These are phyloP conservation scores for Wickerhamomyces hampshirensis DNA, from an alignment of 805 yeast species.

Conservation along the genomic window DNA sequence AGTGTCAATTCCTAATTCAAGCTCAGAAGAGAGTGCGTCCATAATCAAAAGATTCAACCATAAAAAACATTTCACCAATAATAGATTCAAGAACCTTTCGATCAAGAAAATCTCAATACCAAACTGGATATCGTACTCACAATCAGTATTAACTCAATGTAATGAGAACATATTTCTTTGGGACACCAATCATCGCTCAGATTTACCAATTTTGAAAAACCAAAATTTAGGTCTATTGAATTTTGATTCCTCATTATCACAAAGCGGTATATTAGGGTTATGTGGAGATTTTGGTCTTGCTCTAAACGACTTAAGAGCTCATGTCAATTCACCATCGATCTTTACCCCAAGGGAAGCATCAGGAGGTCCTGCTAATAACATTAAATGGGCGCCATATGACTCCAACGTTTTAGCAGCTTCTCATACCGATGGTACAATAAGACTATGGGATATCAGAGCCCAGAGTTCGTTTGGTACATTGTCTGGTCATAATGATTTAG, in stretches of 20 bases:
- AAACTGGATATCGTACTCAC: constrained; percentile 24
- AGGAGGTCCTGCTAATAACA: constrained; percentile 33
- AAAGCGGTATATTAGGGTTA: constrained; percentile 52
- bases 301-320: constrained; percentile 59
- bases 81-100: constrained; percentile 11
- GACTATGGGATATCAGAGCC: constrained; percentile 74
- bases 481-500: constrained; percentile 49
- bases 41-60: constrained; percentile 79
- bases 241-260: constrained; percentile 44
- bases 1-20: constrained; percentile 58
- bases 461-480: constrained; percentile 47
- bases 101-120: constrained; percentile 14
- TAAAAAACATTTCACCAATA: constrained; percentile 48
- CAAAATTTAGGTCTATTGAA: constrained; percentile 44
- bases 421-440: constrained; percentile 49
- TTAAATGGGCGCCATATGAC: constrained; percentile 62
- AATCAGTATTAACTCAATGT: constrained; percentile 50
- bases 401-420: constrained; percentile 62
- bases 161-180: constrained; percentile 71
- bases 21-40: constrained; percentile 53
- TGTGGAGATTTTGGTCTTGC: constrained; percentile 75
- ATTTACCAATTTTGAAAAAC: constrained; percentile 53
- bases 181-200: constrained; percentile 58
- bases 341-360: constrained; percentile 37
- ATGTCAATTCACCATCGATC: constrained; percentile 27